phyloP scores from a whole-genome alignment of 495 filamentous ascomycete species.

The Penicillium pulvis region DNA sequence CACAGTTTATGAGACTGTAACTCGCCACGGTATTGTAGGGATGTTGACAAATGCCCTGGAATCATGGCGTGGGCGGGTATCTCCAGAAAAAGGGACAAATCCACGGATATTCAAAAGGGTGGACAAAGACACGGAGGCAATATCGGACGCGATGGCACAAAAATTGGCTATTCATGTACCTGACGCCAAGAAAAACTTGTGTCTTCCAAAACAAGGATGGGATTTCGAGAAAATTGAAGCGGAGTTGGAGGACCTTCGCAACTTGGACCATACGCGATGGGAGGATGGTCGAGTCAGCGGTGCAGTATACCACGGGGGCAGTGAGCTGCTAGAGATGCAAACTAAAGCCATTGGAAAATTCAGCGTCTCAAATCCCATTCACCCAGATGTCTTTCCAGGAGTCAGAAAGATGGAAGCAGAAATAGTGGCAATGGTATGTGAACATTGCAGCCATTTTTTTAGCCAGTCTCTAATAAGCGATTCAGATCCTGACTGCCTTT shows the following conservation, averaged over 20 bases:
- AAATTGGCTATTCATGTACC: no score
- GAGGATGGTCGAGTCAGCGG: constrained; percentile 94
- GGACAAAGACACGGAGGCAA: no score
- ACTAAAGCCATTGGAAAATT: constrained; percentile 90
- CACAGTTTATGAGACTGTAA: no score
- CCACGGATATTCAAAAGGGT: no score
- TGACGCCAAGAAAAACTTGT: constrained; percentile 70
- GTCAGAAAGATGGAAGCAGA: constrained; percentile 99
- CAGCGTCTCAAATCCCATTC: constrained; percentile 93
- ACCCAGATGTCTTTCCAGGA: constrained; percentile 97
- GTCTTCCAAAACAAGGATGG: constrained; percentile 88
- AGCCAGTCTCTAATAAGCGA: background rate
- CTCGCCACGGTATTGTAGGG: no score
- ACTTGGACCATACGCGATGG: constrained; percentile 93
- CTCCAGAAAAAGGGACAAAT: no score
- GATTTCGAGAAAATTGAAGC: constrained; percentile 73
- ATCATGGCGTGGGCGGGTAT: no score
- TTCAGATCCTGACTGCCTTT: constrained; percentile 76
- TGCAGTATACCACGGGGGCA: constrained; percentile 93
- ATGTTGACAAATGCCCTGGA: no score
- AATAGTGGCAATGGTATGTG: constrained; percentile 84
- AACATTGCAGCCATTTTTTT: background rate
- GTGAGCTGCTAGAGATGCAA: constrained; percentile 82
- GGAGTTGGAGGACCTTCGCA: constrained; percentile 75
- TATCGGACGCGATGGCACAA: no score